Evolutionary conservation across 2,329 filamentous ascomycete genomes (phyloP).

Genomic region (Trichoderma semiorbis): DNA sequence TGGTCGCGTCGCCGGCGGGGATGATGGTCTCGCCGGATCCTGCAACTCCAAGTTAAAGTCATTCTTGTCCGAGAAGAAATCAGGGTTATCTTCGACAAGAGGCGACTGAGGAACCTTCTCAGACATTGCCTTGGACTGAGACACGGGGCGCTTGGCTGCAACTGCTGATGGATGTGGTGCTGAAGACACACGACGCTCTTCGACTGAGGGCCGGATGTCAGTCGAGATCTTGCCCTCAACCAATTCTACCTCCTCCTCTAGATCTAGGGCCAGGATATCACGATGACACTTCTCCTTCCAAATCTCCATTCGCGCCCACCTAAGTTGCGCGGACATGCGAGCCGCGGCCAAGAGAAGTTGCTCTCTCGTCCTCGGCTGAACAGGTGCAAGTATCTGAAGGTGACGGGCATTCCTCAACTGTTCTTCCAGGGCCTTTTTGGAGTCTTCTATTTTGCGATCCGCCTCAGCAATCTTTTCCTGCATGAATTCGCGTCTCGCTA

Average conservation of each 20-base stretch:
- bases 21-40: slow-evolving; percentile 29
- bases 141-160: slow-evolving; percentile 24
- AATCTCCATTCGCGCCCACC: slow-evolving; percentile 91
- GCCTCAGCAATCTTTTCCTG: slow-evolving; percentile 77
- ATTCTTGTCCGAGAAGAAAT: slow-evolving; percentile 22
- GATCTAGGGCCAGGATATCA: slow-evolving; percentile 79
- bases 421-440: slow-evolving; percentile 75
- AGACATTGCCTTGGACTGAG: slow-evolving; percentile 22
- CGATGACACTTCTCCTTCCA: slow-evolving; percentile 89
- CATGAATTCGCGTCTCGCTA: slow-evolving; percentile 79
- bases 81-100: slow-evolving; percentile 23
- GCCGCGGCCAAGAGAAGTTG: slow-evolving; percentile 81
- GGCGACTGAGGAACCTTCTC: slow-evolving; percentile 23
- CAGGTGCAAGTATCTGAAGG: slow-evolving; percentile 81
- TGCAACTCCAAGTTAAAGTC: slow-evolving; percentile 24
- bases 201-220: slow-evolving; percentile 16
- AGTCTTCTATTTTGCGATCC: slow-evolving; percentile 69
- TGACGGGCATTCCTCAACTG: slow-evolving; percentile 88
- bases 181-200: slow-evolving; percentile 20
- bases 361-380: slow-evolving; percentile 86
- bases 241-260: slow-evolving; percentile 66
- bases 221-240: slow-evolving; percentile 24
- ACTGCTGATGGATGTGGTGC: slow-evolving; percentile 21
- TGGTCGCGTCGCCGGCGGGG: slow-evolving; percentile 32
- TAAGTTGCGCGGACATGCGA: slow-evolving; percentile 80